Evolutionary conservation across 805 yeast species (phyloP).

Genomic region (Jamesozyma rosinii): DNA sequence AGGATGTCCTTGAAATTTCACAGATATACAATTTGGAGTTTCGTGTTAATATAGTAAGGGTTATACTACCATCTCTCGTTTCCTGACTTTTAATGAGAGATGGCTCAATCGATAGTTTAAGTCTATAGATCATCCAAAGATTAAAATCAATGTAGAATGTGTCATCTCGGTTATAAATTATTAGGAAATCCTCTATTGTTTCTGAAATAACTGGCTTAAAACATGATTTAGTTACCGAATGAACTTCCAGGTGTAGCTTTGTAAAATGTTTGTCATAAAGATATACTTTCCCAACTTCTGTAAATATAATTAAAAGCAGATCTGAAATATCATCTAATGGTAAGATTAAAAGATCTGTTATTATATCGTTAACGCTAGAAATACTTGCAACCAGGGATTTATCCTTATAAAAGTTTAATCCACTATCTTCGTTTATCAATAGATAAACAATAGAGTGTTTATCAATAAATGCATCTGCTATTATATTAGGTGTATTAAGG

Average conservation of each 20-base stretch:
- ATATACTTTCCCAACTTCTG: background rate
- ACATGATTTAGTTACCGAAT: background rate
- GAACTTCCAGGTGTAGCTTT: background rate
- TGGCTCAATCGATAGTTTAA: background rate
- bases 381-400: background rate
- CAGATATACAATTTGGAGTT: background rate
- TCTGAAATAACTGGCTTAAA: background rate
- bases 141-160: background rate
- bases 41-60: no score
- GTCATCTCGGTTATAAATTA: slow-evolving; percentile 1
- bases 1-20: background rate
- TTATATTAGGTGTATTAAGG: background rate
- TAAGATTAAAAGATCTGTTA: background rate
- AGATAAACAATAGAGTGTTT: background rate
- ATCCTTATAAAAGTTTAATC: background rate
- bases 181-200: background rate
- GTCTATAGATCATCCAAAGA: background rate
- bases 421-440: background rate
- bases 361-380: background rate
- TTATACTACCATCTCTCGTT: no score
- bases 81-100: background rate
- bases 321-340: background rate
- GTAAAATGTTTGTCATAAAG: background rate
- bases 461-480: background rate
- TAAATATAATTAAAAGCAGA: background rate